Evolutionary conservation across 768 basidiomycete genomes (phyloP), one percentile per base, ranked within the genome.

Genomic region (Xerocomellus amylosporus): DNA sequence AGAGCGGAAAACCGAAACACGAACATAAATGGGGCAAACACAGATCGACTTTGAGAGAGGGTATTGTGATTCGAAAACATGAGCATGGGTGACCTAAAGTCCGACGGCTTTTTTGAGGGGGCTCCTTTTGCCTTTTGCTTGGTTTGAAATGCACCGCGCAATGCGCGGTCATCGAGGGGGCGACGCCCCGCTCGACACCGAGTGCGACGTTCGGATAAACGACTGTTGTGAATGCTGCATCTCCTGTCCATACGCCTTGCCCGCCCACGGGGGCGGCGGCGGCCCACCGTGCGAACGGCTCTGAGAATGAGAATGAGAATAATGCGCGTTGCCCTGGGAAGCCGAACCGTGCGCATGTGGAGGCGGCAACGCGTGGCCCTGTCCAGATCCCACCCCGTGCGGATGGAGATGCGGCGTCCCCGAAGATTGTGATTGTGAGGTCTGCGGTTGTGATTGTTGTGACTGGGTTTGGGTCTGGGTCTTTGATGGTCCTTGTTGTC

Each of bases 161-260:
- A 13, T 14, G 5, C 13, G 9, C 12, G 12, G 33, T 37, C 34
- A 54, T 41, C 53, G 38, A 47, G 63, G 64, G 4, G 74, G 73
- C 9, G 74, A 74, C 6, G 71, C 67, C 10, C 69, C 72, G 9
- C 68, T 72, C 47, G 74, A 74, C 47, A 69, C 71, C 28, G 75
- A 71, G 39, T 78, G 78, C 40, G 78, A 75, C 33, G 75, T 71
- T 17, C 78, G 71, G 64, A 79, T 71, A 59, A 80, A 80, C 20
- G 78, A 78, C 54, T 79, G 79, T 30, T 78, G 77, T 40, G 74
- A 68, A 9, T 75, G 64, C 43, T 53, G 70, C 58, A 57, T 54
- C 15, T 68, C 63, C 6, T 59, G 58, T 13, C 54, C 49, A 8
- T 66, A 67, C 10, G 63, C 44, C 31, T 66, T 66, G 14, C 63